Evolutionary conservation across 2,329 filamentous ascomycete genomes (phyloP), one percentile per base, ranked within the genome.

Genomic region (Celoporthe dispersa): DNA sequence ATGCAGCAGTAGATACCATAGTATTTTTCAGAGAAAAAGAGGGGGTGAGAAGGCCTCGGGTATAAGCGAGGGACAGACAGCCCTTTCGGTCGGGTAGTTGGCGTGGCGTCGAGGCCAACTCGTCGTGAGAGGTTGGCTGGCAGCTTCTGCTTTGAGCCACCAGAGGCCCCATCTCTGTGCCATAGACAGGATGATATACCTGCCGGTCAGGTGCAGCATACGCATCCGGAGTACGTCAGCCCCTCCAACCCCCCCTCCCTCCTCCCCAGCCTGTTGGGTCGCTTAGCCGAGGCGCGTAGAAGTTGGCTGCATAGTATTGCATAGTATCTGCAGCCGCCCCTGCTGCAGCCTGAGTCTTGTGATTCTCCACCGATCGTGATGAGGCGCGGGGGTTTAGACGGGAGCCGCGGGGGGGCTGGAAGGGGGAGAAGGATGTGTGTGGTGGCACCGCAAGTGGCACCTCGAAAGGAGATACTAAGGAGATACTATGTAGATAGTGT

Each of bases 61-160:
- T 28, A 19, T 28, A 44, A 63, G 60, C 60, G 60, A 48, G 39
- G 44, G 44, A n/a, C 22, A 48, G 33, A 35, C 16, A 25, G 57
- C 33, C 31, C 31, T 37, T 60, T 22, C 19, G 33, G 57, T 60
- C 37, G 57, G 33, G 57, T 33, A 37, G 33, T 22, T 60, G 57
- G 33, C 31, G 8, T 19, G 5, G 57, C 33, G 19, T 19, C 25
- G 19, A 39, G 39, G 61, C 57, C 19, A 67, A 28, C 65, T 67
- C 8, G 55, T 67, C 39, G 53, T 12, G 39, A 53, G 33, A 41
- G 28, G 31, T 7, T 62, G 22, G 53, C 39, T 69, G 44, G 39
- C 39, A 69, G 68, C 68, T 69, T 66, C 68, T 69, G 62, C 68
- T 66, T 66, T 66, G 41, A 66, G 68, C 55, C 48, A 53, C 31